These are phyloP conservation scores for Angomonas desouzai DNA, from an alignment of 208 protist species.

Conservation along the genomic window DNA sequence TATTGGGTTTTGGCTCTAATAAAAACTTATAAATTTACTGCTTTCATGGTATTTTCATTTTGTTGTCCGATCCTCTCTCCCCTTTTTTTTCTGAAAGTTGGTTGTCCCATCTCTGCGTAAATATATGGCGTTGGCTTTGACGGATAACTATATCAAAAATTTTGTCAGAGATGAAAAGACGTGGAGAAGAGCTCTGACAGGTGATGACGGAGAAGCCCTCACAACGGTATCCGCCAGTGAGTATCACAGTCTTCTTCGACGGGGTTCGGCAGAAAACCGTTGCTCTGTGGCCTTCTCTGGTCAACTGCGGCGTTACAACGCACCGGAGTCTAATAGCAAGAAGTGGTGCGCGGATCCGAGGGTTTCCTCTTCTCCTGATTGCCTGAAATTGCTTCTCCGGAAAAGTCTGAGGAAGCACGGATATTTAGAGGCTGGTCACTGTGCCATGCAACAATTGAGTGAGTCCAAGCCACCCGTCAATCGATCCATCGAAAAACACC, in stretches of 20 bases:
- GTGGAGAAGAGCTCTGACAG: constrained; percentile 5
- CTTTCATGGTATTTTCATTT: constrained; percentile 4
- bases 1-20: too few relatives aligned
- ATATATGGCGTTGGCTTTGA: constrained; percentile 1
- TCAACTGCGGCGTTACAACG: neutral
- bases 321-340: too few relatives aligned
- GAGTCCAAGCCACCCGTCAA: neutral
- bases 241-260: neutral
- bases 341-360: constrained; percentile 1
- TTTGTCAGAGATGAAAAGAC: constrained; percentile 13
- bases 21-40: too few relatives aligned
- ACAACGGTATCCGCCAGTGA: neutral
- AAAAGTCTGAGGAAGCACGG: neutral
- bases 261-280: neutral
- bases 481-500: neutral
- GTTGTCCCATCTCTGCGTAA: too few relatives aligned
- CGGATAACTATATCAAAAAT: constrained; percentile 10
- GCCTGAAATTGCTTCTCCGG: neutral
- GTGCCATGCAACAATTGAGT: neutral
- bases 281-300: neutral
- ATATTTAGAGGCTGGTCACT: neutral
- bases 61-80: neutral
- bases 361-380: neutral
- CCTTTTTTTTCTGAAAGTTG: neutral
- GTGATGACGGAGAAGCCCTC: neutral